These are phyloP conservation scores for Fusarium pseudograminearum DNA, from an alignment of 2,329 filamentous ascomycete species.

Conservation along the genomic window DNA sequence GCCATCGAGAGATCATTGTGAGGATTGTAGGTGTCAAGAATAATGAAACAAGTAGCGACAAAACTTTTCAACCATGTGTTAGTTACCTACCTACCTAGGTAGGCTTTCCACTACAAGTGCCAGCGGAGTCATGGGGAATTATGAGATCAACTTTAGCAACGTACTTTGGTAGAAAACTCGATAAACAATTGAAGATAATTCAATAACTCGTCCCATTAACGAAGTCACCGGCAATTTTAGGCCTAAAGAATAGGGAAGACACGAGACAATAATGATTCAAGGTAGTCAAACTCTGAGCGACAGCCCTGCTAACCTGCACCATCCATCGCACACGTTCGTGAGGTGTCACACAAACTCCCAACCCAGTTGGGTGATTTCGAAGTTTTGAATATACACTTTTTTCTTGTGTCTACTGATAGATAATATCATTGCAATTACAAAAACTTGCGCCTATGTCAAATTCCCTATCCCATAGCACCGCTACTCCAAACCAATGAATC, in stretches of 20 bases:
- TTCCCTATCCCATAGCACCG: conserved; percentile 1
- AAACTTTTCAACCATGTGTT: neutral
- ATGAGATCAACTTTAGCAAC: neutral
- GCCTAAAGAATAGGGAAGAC: neutral
- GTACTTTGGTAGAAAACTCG: neutral
- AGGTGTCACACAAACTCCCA: neutral
- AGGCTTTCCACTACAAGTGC: neutral
- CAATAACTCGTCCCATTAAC: too few relatives aligned
- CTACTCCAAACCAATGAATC: neutral
- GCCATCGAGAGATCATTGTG: conserved; percentile 17
- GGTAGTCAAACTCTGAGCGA: neutral
- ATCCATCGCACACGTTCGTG: neutral
- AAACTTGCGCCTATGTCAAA: conserved; percentile 16
- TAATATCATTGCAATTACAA: neutral
- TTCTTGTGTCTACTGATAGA: neutral
- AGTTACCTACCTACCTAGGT: neutral
- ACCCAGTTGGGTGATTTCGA: neutral
- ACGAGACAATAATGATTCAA: neutral
- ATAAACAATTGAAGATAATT: neutral
- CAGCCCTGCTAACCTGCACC: conserved; percentile 1
- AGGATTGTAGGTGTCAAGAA: neutral
- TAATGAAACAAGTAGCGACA: neutral
- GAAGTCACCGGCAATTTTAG: neutral
- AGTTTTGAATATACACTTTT: neutral
- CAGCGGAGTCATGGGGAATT: neutral